Conservation (phyloP, 192 early-diverging fungal species). For the Spizellomyces sp. region DNA sequence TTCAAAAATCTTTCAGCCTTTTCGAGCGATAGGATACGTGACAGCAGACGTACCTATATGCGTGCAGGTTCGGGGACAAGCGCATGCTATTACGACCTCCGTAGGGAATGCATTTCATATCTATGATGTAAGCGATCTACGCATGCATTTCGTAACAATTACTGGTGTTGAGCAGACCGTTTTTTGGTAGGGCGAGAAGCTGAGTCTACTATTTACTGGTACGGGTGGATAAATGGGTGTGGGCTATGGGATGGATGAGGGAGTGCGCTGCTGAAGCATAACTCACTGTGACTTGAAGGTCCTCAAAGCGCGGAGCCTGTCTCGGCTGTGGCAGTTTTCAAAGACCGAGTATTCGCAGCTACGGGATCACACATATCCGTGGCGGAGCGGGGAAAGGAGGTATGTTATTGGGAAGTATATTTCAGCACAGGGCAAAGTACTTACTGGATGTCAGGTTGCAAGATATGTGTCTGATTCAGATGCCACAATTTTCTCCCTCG, state of each 20-base stretch:
- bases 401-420: conserved; percentile 27
- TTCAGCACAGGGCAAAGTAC: not conserved
- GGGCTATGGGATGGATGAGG: too few relatives aligned
- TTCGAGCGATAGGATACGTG: conserved; percentile 89
- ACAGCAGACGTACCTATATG: conserved; percentile 78
- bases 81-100: conserved; percentile 82
- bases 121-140: conserved; percentile 65
- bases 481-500: conserved; percentile 60
- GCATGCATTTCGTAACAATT: conserved; percentile 3
- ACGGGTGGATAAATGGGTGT: not conserved
- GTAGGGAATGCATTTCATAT: conserved; percentile 89
- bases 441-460: conserved; percentile 3
- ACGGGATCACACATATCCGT: conserved; percentile 61
- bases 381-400: conserved; percentile 72
- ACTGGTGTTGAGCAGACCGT: too few relatives aligned
- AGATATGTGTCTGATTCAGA: conserved; percentile 3
- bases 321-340: conserved; percentile 67
- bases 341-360: conserved; percentile 77
- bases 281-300: conserved; percentile 36
- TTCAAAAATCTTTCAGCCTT: conserved; percentile 54
- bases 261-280: not conserved
- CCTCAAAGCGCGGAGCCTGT: conserved; percentile 69
- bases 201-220: conserved; percentile 77
- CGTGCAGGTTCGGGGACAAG: conserved; percentile 75
- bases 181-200: conserved; percentile 61